Evolutionary conservation across 2,329 filamentous ascomycete species (phyloP), one percentile per base, ranked within the genome.

Genomic region (Macroventuria anomochaeta): DNA sequence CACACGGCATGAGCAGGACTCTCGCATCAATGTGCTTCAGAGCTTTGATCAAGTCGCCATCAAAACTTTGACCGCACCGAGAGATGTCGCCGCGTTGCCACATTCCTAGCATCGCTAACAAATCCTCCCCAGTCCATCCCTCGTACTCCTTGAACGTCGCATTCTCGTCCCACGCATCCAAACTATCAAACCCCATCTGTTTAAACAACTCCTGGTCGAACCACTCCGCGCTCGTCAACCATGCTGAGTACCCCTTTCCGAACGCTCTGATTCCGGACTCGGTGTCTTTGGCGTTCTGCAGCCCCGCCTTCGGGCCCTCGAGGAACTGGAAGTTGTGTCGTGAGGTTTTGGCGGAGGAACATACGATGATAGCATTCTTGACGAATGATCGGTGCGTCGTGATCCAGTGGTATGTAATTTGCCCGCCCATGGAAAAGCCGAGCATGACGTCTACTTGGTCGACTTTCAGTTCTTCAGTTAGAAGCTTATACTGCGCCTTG

Each of bases 351-450:
- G 83, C 82, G 5, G 77, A 78, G 7, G 80, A 80, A 55, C 80
- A 83, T 26, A 84, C 77, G 0, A 80, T 76, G 7, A 82, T 77
- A 33, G 78, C 74, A 25, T 63, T 62, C 31, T 61, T 61, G 34
- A 67, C 46, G 17, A 83, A 81, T n/a, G 76, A 74, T 0, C 82
- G 81, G 47, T 77, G 81, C 38, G 82, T 74, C 1, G 77, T 74
- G 4, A 75, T 65, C 80, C 81, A 81, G 57, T 85, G 79, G 49
- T 81, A 85, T 2, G 81, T 76, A 49, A 83, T 78, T 18, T 78
- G 79, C 1, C 81, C 83, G 31, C 82, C 83, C 82, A 85, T 83
- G 40, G 79, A 82, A 76, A 83, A 85, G 1, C 83, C 83, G 2
- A 84, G 63, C 26, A 83, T 79, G 8, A 78, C 76, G 12, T 79